phyloP scores from a whole-genome alignment of 2,329 filamentous ascomycete species.

The Macrophomina pseudophaseolina region DNA sequence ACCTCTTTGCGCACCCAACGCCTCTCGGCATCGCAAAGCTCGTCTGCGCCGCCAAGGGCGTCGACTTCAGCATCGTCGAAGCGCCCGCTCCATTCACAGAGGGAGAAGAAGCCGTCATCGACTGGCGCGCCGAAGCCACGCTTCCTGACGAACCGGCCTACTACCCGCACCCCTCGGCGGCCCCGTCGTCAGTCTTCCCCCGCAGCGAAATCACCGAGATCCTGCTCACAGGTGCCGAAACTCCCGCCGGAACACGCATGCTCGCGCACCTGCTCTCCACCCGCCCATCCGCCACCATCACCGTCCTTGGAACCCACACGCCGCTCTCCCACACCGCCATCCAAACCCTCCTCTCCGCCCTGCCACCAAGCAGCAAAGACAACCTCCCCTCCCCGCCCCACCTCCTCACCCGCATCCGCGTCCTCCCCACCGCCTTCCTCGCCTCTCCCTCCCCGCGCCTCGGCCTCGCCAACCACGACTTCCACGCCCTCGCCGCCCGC shows the following conservation, averaged over 20 bases:
- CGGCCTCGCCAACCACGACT: not conserved
- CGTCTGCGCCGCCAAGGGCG: not conserved
- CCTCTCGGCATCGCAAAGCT: not conserved
- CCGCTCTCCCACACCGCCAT: not conserved
- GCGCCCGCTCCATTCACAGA: not conserved
- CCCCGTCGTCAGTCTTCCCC: not conserved
- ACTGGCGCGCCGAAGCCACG: slow-evolving; percentile 10
- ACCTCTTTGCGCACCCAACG: not conserved
- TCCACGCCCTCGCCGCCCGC: not conserved
- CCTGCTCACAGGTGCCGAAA: slow-evolving; percentile 18
- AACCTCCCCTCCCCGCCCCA: no score
- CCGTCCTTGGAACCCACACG: slow-evolving; percentile 8
- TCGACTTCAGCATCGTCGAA: not conserved
- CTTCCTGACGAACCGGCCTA: not conserved
- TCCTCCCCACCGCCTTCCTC: not conserved
- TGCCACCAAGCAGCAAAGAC: no score
- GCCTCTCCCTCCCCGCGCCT: not conserved
- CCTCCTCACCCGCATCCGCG: not conserved
- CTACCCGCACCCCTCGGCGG: not conserved
- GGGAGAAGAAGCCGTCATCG: not conserved
- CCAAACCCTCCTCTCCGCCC: not conserved
- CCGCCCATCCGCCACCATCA: not conserved
- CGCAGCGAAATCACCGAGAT: slow-evolving; percentile 11
- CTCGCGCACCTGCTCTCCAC: not conserved
- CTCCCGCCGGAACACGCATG: not conserved